These are phyloP conservation scores for Graphilbum fragrans DNA, from an alignment of 2,329 filamentous ascomycete genomes.

Conservation along the genomic window DNA sequence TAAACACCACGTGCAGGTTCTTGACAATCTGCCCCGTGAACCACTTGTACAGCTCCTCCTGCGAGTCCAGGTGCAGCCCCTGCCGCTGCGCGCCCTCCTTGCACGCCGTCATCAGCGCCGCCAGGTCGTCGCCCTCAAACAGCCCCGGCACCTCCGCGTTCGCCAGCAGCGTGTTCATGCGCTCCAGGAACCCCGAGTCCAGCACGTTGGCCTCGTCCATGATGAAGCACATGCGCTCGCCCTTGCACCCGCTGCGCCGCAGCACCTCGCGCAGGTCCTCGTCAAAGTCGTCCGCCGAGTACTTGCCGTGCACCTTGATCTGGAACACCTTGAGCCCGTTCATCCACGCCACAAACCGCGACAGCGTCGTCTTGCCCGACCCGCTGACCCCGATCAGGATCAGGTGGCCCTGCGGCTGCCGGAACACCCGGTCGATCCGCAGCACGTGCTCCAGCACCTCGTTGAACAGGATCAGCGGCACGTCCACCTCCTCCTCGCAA, in stretches of 20 bases:
- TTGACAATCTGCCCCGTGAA: conserved; percentile 99
- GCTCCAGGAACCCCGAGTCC: conserved; percentile 94
- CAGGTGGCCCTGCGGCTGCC: conserved; percentile 94
- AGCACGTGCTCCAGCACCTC: conserved; percentile 97
- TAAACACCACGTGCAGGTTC: conserved; percentile 98
- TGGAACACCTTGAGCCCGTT: conserved; percentile 98
- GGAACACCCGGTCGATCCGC: conserved; percentile 95
- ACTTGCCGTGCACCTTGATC: conserved; percentile 98
- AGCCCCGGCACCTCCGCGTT: conserved; percentile 99
- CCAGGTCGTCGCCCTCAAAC: conserved; percentile 97
- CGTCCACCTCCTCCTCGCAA: conserved; percentile 98
- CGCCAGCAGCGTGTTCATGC: conserved; percentile 97
- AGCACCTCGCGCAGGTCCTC: conserved; percentile 93
- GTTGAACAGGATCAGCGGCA: conserved; percentile 97
- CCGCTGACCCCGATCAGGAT: conserved; percentile 98
- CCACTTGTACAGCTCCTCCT: conserved; percentile 99
- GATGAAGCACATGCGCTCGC: conserved; percentile 99
- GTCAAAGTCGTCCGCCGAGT: conserved; percentile 96
- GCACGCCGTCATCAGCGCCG: conserved; percentile 97
- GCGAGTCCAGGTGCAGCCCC: conserved; percentile 87
- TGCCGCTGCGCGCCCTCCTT: conserved; percentile 97
- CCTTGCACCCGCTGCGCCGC: conserved; percentile 88
- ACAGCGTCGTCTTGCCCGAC: conserved; percentile 95
- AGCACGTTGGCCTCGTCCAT: conserved; percentile 99
- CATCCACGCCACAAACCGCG: conserved; percentile 99